Conservation (phyloP, 768 basidiomycete genomes). For the Inosperma sp. region DNA sequence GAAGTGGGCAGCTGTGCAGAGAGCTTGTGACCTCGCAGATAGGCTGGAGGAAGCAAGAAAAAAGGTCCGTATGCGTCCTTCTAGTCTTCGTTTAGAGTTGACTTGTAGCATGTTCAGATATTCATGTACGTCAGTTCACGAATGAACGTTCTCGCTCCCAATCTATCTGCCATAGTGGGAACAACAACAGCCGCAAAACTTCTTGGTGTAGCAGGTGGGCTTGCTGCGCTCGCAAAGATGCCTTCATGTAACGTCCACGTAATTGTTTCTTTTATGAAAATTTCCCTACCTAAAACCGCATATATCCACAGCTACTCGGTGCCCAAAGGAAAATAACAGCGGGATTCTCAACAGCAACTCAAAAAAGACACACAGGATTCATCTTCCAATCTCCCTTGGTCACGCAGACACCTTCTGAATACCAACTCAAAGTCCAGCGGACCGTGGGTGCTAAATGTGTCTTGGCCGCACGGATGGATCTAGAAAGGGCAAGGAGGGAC, state of each 20-base stretch:
- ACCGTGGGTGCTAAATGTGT: conserved; percentile 91
- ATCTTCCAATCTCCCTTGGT: conserved; percentile 93
- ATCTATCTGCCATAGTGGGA: conserved; percentile 97
- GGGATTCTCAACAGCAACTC: conserved; percentile 84
- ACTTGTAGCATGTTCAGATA: conserved; percentile 48
- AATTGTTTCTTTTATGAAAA: conserved; percentile 27
- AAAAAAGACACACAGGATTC: conserved; percentile 93
- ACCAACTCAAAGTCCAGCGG: conserved; percentile 86
- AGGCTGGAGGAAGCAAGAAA: conserved; percentile 85
- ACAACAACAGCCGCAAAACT: conserved; percentile 98
- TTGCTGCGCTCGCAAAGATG: conserved; percentile 87
- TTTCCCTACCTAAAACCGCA: not conserved
- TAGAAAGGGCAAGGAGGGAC: conserved; percentile 78
- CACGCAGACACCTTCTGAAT: conserved; percentile 79
- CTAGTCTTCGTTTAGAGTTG: conserved; percentile 1
- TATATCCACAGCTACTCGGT: conserved; percentile 68
- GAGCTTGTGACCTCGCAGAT: conserved; percentile 86
- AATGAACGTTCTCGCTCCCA: conserved; percentile 98
- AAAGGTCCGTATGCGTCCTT: conserved; percentile 49
- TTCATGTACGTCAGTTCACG: conserved; percentile 99
- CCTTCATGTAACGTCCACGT: conserved; percentile 95
- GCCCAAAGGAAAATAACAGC: conserved; percentile 90
- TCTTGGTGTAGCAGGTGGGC: conserved; percentile 93
- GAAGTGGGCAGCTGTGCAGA: conserved; percentile 77
- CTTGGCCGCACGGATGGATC: conserved; percentile 88